These are phyloP conservation scores for Telopea speciosissima DNA, from an alignment of 177 flowering plant genomes.

Conservation along the genomic window DNA sequence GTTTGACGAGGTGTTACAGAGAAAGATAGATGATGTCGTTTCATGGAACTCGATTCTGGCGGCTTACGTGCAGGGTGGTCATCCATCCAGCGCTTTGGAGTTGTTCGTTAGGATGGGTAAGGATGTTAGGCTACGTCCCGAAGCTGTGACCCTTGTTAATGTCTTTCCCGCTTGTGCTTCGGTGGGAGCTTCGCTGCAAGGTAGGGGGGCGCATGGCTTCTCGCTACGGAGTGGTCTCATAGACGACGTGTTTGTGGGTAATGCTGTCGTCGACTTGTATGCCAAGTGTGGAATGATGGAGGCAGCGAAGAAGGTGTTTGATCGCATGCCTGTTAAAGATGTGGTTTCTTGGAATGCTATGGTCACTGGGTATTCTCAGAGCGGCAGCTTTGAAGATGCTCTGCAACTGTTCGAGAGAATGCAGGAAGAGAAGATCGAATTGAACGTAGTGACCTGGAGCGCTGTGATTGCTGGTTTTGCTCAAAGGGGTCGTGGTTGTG, in stretches of 20 bases:
- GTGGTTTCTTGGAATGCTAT: conserved; percentile 54
- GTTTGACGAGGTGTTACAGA: conserved; percentile 33
- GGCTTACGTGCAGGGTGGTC: conserved; percentile 27
- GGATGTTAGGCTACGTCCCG: conserved; percentile 18
- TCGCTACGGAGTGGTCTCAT: conserved; percentile 26
- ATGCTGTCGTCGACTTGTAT: conserved; percentile 40
- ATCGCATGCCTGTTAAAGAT: conserved; percentile 34
- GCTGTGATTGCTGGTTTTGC: conserved; percentile 43
- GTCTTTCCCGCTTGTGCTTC: conserved; percentile 38
- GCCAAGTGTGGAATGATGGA: conserved; percentile 36
- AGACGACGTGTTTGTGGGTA: conserved; percentile 38
- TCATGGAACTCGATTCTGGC: conserved; percentile 47
- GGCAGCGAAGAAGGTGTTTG: conserved; percentile 31
- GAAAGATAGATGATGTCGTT: conserved; percentile 27
- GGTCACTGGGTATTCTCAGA: conserved; percentile 49
- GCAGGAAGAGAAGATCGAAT: conserved; percentile 30
- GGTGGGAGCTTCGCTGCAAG: conserved; percentile 13
- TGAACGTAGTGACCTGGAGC: conserved; percentile 54
- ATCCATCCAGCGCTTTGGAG: conserved; percentile 19
- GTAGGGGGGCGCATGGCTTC: conserved; percentile 34
- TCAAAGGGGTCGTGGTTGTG: conserved; percentile 34
- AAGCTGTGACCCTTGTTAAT: conserved; percentile 36
- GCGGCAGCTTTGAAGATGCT: conserved; percentile 39
- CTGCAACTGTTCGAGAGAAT: conserved; percentile 36
- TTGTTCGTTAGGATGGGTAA: conserved; percentile 25